phyloP scores from a whole-genome alignment of 1,139 yeast genomes.

The Nakaseomyces sp. region DNA sequence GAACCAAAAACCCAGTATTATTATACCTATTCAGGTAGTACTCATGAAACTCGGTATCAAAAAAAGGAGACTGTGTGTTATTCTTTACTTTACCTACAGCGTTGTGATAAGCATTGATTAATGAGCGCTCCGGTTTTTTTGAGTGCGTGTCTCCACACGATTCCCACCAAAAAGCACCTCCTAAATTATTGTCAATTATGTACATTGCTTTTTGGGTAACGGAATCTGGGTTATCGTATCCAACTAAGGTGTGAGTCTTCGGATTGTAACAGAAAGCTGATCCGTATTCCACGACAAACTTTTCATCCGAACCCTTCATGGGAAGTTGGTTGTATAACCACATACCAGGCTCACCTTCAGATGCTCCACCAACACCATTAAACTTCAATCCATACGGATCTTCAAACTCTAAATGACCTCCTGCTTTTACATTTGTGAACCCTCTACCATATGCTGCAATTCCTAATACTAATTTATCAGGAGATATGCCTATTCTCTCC shows the following conservation, averaged over 20 bases:
- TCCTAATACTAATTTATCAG: conserved; percentile 61
- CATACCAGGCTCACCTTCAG: conserved; percentile 43
- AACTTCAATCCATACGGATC: conserved; percentile 35
- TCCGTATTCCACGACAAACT: conserved; percentile 44
- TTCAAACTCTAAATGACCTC: conserved; percentile 5
- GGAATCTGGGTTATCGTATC: conserved; percentile 58
- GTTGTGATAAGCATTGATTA: conserved; percentile 31
- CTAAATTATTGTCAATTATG: conserved; percentile 41
- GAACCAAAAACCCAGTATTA: conserved; percentile 14
- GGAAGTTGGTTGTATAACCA: conserved; percentile 51
- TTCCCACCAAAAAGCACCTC: conserved; percentile 96
- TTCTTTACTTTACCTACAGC: conserved; percentile 12
- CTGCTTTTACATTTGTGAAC: conserved; percentile 38
- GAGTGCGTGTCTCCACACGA: conserved; percentile 57
- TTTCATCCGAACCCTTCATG: conserved; percentile 36
- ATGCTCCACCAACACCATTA: conserved; percentile 39
- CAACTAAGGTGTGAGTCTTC: conserved; percentile 37
- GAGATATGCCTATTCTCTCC: conserved; percentile 34
- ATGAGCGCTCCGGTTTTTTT: conserved; percentile 30
- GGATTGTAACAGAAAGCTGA: conserved; percentile 51
- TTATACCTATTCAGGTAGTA: conserved; percentile 19
- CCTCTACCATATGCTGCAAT: conserved; percentile 84
- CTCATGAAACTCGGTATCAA: conserved; percentile 12
- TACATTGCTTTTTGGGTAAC: conserved; percentile 53
- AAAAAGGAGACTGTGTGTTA: conserved; percentile 14